Percentiles rank a stretch among this genome's conserved stretches.
Evolutionary conservation across 2,329 filamentous ascomycete species (phyloP).

Genomic region (Talaromyces sp.): DNA sequence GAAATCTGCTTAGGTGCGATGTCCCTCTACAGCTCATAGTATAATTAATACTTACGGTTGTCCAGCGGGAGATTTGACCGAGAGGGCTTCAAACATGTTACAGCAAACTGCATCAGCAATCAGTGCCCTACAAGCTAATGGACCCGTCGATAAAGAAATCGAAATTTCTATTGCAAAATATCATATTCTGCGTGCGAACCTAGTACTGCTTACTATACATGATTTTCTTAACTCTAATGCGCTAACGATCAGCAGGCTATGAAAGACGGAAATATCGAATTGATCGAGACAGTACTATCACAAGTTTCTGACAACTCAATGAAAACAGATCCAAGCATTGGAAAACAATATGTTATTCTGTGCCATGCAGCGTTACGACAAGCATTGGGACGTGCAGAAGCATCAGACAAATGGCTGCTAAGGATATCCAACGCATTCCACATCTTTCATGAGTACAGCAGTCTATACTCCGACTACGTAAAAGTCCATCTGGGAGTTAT

Average conservation of each 20-base stretch:
- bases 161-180: conserved; percentile 51
- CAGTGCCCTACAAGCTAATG: neutral
- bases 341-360: conserved; percentile 62
- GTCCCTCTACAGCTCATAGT: neutral
- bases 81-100: conserved; percentile 45
- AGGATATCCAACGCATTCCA: conserved; percentile 60
- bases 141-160: conserved; percentile 6
- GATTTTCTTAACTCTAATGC: neutral
- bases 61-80: conserved; percentile 58
- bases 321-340: conserved; percentile 44
- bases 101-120: conserved; percentile 49
- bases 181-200: conserved; percentile 56
- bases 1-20: conserved; percentile 9
- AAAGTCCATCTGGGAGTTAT: conserved; percentile 51
- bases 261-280: conserved; percentile 55
- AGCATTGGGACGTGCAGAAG: conserved; percentile 46
- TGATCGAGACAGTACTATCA: conserved; percentile 72
- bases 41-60: conserved; percentile 54
- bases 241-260: neutral
- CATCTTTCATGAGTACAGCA: conserved; percentile 29
- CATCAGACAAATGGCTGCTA: conserved; percentile 69
- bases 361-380: conserved; percentile 69
- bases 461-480: neutral
- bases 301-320: conserved; percentile 47
- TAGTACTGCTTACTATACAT: conserved; percentile 52